phyloP scores from a whole-genome alignment of 805 yeast species.

The Starmera caribaea region DNA sequence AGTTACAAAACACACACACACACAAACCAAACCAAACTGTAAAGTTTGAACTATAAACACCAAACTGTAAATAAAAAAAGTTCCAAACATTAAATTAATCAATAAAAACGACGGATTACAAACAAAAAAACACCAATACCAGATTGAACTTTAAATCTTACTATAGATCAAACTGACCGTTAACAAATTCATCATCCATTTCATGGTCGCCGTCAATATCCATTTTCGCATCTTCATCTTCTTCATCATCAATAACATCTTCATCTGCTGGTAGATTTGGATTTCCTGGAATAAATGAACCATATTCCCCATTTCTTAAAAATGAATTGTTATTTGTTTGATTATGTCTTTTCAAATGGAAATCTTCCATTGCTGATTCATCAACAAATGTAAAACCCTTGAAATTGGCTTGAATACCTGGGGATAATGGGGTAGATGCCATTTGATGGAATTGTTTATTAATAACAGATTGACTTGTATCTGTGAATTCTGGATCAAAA shows the following conservation, averaged over 20 bases:
- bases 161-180: conserved; percentile 80
- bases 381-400: conserved; percentile 96
- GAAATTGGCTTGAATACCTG: conserved; percentile 93
- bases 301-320: conserved; percentile 34
- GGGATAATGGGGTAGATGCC: conserved; percentile 71
- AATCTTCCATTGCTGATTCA: conserved; percentile 86
- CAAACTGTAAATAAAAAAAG: background rate
- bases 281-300: conserved; percentile 71
- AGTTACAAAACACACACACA: no score
- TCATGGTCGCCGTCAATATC: conserved; percentile 42
- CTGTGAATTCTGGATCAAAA: conserved; percentile 96
- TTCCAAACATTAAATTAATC: background rate
- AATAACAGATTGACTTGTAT: conserved; percentile 77
- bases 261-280: conserved; percentile 77
- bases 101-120: background rate
- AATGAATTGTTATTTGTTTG: conserved; percentile 6
- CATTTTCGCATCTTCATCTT: conserved; percentile 37
- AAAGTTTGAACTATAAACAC: background rate
- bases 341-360: conserved; percentile 33
- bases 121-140: conserved; percentile 1
- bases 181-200: conserved; percentile 76
- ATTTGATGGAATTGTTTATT: conserved; percentile 48
- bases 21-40: no score
- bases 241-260: conserved; percentile 70
- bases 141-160: background rate